Conservation (phyloP, 805 yeast species). For the Wickerhamiella shivajii region DNA sequence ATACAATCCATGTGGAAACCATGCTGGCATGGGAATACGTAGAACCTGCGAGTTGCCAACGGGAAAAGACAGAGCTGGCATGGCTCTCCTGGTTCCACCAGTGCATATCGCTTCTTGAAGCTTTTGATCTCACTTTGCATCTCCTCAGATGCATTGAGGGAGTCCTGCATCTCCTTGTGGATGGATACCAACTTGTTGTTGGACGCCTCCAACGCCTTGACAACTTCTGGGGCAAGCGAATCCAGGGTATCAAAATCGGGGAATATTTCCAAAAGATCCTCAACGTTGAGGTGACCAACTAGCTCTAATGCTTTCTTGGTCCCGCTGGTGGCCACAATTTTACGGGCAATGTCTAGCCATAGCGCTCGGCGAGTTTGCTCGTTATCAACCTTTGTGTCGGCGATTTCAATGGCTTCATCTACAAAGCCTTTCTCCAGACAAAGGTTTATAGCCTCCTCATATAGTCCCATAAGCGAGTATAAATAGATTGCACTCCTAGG, state of each 20-base stretch:
- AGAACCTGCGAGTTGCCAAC: constrained; percentile 55
- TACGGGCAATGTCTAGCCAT: constrained; percentile 54
- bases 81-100: constrained; percentile 71
- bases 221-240: constrained; percentile 70
- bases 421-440: constrained; percentile 45
- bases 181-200: constrained; percentile 50
- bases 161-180: constrained; percentile 60
- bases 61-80: constrained; percentile 62
- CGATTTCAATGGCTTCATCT: constrained; percentile 43
- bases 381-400: constrained; percentile 39
- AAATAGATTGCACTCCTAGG: constrained; percentile 56
- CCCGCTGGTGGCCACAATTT: constrained; percentile 22
- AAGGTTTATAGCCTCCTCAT: constrained; percentile 66
- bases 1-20: constrained; percentile 81
- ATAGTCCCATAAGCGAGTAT: constrained; percentile 51
- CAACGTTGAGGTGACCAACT: constrained; percentile 34
- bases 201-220: constrained; percentile 60
- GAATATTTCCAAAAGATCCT: constrained; percentile 69
- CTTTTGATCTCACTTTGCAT: constrained; percentile 46
- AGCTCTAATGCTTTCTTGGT: constrained; percentile 20
- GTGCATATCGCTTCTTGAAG: constrained; percentile 37
- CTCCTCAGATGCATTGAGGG: constrained; percentile 43
- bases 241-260: constrained; percentile 76
- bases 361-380: constrained; percentile 46
- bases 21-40: constrained; percentile 81